Evolutionary conservation across 2,329 filamentous ascomycete species (phyloP).

Genomic region (Sphaerulina musiva): DNA sequence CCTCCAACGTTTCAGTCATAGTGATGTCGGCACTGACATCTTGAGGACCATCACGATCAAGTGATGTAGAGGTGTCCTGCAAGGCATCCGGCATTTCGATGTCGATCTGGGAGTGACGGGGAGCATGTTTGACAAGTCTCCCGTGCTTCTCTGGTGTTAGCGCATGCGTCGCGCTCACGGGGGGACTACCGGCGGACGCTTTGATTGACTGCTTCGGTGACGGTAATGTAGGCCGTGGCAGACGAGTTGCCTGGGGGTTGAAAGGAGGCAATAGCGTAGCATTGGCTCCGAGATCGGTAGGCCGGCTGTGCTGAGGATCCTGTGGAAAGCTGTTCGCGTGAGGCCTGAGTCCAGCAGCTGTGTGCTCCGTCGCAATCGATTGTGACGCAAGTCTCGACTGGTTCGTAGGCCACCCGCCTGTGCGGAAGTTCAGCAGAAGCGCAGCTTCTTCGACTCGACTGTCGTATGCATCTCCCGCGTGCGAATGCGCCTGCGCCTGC

Average conservation of each 20-base stretch:
- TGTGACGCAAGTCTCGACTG: slow-evolving; percentile 13
- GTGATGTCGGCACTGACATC: slow-evolving; percentile 24
- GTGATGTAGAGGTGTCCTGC: slow-evolving; percentile 38
- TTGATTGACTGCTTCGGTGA: slow-evolving; percentile 23
- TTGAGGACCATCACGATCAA: slow-evolving; percentile 31
- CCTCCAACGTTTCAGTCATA: slow-evolving; percentile 22
- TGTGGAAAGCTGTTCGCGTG: slow-evolving; percentile 33
- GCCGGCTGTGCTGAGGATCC: slow-evolving; percentile 20
- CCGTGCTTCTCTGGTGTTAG: neutral
- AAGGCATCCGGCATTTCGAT: slow-evolving; percentile 16
- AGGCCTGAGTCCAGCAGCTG: slow-evolving; percentile 17
- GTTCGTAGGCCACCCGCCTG: slow-evolving; percentile 24
- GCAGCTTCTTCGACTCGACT: slow-evolving; percentile 42
- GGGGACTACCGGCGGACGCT: slow-evolving; percentile 11
- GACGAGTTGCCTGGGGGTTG: slow-evolving; percentile 18
- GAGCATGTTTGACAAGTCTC: neutral
- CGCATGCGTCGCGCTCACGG: slow-evolving; percentile 1
- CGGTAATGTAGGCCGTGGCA: slow-evolving; percentile 17
- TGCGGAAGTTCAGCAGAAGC: slow-evolving; percentile 41
- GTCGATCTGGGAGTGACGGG: slow-evolving; percentile 1
- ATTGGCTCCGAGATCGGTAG: slow-evolving; percentile 17
- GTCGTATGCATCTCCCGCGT: slow-evolving; percentile 22
- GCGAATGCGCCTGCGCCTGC: slow-evolving; percentile 15
- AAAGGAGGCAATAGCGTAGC: slow-evolving; percentile 27
- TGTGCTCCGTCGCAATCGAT: slow-evolving; percentile 5